Base-by-base conservation (phyloP, 1,139 yeast genomes). In the Nakaseomyces glabratus region DNA sequence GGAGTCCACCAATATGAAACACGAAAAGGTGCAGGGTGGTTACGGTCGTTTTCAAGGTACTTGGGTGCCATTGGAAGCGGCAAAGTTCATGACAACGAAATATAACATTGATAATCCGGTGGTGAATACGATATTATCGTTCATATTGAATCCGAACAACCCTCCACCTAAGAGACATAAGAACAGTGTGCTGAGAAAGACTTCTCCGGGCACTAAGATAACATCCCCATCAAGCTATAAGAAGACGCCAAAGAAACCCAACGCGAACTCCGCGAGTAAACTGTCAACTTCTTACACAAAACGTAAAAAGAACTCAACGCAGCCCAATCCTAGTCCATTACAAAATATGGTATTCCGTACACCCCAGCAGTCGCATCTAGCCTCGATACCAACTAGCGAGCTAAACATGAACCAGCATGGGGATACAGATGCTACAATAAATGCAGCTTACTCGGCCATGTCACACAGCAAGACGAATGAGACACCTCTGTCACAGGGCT, bases 11-110 rank as follows among this genome's bases (percentile, higher is more conserved):
- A 73, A 77, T 1, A 93, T 93, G 19, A 66, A 66, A 25, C 95
- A 85, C 57, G 96, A 88, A 55, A 88, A 86, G 55, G 90, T 88
- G 9, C 95, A 86, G 60, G 96, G 95, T 31, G 96, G 95, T 0
- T 84, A 86, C 54, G 96, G 96, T 10, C 81, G 85, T 53, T 84
- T 82, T 56, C 96, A 88, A 60, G 97, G 97, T 1, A 84, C 96
- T 0, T 90, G 95, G 85, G 80, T 86, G 15, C 93, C 95, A 6
- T 58, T 65, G 11, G 71, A 69, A 34, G 48, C 55, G 29, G 81
- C 81, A 6, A 71, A 66, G 38, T 57, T 66, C 28, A 58, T 75
- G 46, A 78, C 77, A 4, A 60, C 61, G 10, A 70, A 64, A 40
- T 73, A 74, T 47, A 72, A 73, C 2, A 67, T 75, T 11, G 59